Base-by-base conservation (phyloP, 805 yeast genomes). In the Candida hispaniensis region DNA sequence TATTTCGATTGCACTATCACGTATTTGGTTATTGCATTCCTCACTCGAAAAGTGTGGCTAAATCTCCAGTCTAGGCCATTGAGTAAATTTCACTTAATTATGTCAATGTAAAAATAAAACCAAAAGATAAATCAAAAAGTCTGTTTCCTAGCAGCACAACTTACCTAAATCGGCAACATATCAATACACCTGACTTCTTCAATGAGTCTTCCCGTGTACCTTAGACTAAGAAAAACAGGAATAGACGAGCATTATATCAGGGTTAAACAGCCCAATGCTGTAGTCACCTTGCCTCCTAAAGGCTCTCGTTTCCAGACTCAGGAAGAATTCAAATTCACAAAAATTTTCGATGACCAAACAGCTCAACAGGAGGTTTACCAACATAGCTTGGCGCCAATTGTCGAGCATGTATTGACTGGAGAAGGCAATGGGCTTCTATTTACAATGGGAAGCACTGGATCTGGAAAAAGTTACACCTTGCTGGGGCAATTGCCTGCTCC, bases 371-470 rank as follows among this genome's bases (percentile, higher is more conserved):
- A 62, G 10, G 45, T 66, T 3, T 68, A 60, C 50, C 50, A 53
- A 7, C 42, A 43, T 2, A 52, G 57, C 8, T 56, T 60, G 6
- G 39, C 43, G 18, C 59, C 61, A 4, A 46, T 61, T 29, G 54
- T 65, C 15, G 46, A 47, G 15, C 34, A 44, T 24, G 48, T 47
- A 6, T 34, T 58, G 3, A 44, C 44, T 3, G 59, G 56, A 6
- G 24, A 40, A 7, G 52, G 55, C 12, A 73, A 69, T 43, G 58
- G 64, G 13, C 50, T 64, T 6, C 44, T 68, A 18, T 64, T 70
- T 44, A 59, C 72, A 0, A 45, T 71, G 44, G 76, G 76, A 1
- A 69, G 75, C 19, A 64, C 74, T 1, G 68, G 67, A 20, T 60
- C 70, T 5, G 75, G 75, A 2, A 70, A 70, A 42, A 41, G 54